A percentile compares a stretch with the other conserved stretches of the same genome.
phyloP scores from a whole-genome alignment of 192 early-diverging fungal genomes.

The Mortierella claussenii region DNA sequence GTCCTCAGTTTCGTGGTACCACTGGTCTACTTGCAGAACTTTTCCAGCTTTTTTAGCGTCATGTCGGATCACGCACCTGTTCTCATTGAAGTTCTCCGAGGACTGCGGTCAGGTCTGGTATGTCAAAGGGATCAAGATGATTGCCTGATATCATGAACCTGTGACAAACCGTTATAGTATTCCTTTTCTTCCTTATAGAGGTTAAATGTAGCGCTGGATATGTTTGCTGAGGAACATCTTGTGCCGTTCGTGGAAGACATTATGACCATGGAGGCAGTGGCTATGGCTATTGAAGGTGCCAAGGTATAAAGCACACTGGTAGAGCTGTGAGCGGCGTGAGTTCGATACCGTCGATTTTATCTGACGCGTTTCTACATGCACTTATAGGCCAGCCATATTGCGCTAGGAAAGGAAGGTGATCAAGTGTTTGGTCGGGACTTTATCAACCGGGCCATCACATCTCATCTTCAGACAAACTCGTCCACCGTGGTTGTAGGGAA shows the following conservation, averaged over 20 bases:
- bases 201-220: conserved; percentile 49
- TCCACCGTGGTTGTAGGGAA: conserved; percentile 61
- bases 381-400: conserved; percentile 60
- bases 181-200: conserved; percentile 10
- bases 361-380: background rate
- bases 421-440: conserved; percentile 58
- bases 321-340: no score
- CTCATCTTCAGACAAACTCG: conserved; percentile 61
- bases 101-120: conserved; percentile 37
- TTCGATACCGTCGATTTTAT: background rate
- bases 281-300: conserved; percentile 59
- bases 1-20: conserved; percentile 63
- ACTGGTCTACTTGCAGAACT: conserved; percentile 58
- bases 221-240: conserved; percentile 56
- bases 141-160: no score
- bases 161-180: no score
- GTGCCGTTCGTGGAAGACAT: conserved; percentile 61
- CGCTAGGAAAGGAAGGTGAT: conserved; percentile 51
- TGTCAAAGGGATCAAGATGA: no score
- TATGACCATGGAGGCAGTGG: conserved; percentile 65
- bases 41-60: conserved; percentile 58
- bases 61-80: conserved; percentile 60
- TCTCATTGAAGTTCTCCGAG: conserved; percentile 57
- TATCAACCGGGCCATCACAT: conserved; percentile 58
- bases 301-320: no score